These are phyloP conservation scores for Dipteronia sinensis DNA, from an alignment of 345 rosid species.

Conservation along the genomic window DNA sequence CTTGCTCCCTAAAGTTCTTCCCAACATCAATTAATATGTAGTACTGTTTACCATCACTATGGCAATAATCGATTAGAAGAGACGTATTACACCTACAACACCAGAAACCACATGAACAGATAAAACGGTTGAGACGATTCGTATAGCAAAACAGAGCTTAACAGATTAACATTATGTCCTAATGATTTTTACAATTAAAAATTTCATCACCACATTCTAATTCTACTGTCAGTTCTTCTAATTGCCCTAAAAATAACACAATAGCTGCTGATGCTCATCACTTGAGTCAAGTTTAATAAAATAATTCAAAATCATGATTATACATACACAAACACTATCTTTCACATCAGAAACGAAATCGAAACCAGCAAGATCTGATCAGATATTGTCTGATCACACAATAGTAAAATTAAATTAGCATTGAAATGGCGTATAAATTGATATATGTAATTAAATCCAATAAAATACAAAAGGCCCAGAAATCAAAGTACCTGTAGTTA, in stretches of 20 bases:
- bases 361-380: too few species aligned
- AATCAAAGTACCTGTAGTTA: constrained; percentile 66
- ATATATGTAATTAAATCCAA: neutral
- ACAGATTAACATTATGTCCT: neutral
- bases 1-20: constrained; percentile 94
- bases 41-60: constrained; percentile 52
- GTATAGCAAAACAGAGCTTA: neutral
- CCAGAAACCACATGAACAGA: constrained; percentile 4
- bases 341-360: too few species aligned
- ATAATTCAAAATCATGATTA: too few species aligned
- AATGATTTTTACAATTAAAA: neutral
- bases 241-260: too few species aligned
- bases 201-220: neutral
- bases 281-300: too few species aligned
- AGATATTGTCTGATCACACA: too few species aligned
- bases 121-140: neutral
- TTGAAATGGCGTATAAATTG: too few species aligned
- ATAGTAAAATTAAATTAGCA: too few species aligned
- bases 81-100: constrained; percentile 92
- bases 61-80: constrained; percentile 74
- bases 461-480: neutral
- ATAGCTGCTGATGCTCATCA: too few species aligned
- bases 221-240: neutral
- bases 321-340: too few species aligned
- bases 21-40: constrained; percentile 93